Evolutionary conservation across 345 rosid genomes (phyloP).

Genomic region (Populus pruinosa): DNA sequence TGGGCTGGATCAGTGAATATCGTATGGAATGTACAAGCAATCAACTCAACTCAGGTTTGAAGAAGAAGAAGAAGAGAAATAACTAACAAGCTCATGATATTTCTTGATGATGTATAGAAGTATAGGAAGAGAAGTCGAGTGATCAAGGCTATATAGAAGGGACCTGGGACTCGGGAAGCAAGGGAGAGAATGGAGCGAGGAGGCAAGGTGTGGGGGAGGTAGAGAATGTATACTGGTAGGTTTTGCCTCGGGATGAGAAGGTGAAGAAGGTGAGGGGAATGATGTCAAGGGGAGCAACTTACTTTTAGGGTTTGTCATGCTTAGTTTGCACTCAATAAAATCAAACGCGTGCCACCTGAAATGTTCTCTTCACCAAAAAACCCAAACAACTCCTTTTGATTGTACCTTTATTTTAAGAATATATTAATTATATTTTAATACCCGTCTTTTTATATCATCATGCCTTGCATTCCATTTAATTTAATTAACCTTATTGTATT

Average conservation of each 20-base stretch:
- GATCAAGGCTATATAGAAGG: not conserved
- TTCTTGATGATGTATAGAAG: not conserved
- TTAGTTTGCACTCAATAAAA: conserved; percentile 46
- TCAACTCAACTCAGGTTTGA: not conserved
- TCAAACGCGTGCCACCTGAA: conserved; percentile 50
- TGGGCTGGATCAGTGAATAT: not conserved
- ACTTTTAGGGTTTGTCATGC: conserved; percentile 61
- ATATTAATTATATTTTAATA: conserved; percentile 8
- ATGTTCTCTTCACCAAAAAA: conserved; percentile 30
- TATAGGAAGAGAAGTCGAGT: not conserved
- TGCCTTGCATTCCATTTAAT: conserved; percentile 22
- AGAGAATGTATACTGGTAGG: conserved; percentile 32
- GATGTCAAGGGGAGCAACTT: conserved; percentile 52
- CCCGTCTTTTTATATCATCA: conserved; percentile 20
- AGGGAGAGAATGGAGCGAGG: conserved; percentile 2
- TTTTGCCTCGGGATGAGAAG: conserved; percentile 63
- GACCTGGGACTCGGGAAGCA: not conserved
- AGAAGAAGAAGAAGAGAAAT: conserved; percentile 8
- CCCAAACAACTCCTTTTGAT: conserved; percentile 33
- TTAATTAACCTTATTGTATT: not conserved
- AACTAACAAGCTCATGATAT: not conserved
- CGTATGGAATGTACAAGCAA: not conserved
- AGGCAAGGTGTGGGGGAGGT: conserved; percentile 13
- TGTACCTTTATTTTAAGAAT: conserved; percentile 17
- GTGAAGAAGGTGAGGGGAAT: conserved; percentile 62